These are phyloP conservation scores for Chlorella ohadii DNA, from an alignment of 139 green algal species.

Conservation along the genomic window DNA sequence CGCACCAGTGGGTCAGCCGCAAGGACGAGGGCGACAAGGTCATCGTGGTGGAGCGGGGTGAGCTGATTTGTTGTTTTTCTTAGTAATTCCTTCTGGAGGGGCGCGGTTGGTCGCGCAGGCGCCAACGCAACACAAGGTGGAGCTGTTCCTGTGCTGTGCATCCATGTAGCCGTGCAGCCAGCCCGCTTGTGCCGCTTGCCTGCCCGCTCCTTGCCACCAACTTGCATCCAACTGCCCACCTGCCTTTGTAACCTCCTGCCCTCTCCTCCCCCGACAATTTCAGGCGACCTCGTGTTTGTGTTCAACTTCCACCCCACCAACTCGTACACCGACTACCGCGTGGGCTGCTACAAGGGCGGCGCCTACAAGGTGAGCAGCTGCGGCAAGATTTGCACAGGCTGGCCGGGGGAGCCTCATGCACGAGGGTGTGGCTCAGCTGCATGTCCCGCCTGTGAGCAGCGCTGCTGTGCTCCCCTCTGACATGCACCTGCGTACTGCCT, in stretches of 20 bases:
- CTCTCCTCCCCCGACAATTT: background rate
- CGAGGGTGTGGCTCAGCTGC: too few species aligned
- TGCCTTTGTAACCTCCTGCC: background rate
- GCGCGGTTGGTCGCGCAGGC: too few species aligned
- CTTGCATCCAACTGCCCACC: too few species aligned
- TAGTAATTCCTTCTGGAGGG: too few species aligned
- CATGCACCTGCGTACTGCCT: too few species aligned
- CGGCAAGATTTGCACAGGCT: background rate
- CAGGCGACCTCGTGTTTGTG: constrained; percentile 96
- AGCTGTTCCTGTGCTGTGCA: too few species aligned
- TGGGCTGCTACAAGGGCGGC: constrained; percentile 82
- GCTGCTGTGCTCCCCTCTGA: too few species aligned
- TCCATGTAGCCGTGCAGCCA: too few species aligned
- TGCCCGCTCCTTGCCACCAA: too few species aligned
- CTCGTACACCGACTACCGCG: constrained; percentile 90
- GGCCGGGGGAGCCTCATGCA: too few species aligned
- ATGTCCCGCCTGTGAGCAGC: too few species aligned
- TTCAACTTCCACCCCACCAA: constrained; percentile 99
- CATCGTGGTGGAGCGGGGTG: constrained; percentile 89
- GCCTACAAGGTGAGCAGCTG: constrained; percentile 57
- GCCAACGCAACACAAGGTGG: too few species aligned
- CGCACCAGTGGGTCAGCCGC: constrained; percentile 81
- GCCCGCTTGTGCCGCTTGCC: background rate
- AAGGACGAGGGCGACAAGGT: constrained; percentile 96
- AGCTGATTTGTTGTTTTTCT: background rate